phyloP scores from a whole-genome alignment of 257 asterid species.

The Gentiana straminea region DNA sequence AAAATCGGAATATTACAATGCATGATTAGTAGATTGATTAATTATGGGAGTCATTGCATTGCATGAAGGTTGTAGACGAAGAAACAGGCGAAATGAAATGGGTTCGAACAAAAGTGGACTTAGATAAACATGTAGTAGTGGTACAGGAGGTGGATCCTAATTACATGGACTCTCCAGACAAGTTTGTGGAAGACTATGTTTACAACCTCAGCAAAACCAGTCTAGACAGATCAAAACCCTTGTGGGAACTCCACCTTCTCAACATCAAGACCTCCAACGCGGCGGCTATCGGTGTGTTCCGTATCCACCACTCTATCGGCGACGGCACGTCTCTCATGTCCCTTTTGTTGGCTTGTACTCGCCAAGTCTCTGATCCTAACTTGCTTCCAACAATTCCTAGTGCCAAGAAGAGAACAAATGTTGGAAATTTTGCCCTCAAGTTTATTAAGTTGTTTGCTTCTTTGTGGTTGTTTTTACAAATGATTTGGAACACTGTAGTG shows the following conservation, averaged over 20 bases:
- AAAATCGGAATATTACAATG: too few species aligned
- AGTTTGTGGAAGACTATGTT: conserved; percentile 25
- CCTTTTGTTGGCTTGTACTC: conserved; percentile 22
- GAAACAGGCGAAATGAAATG: conserved; percentile 21
- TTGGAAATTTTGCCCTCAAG: background rate
- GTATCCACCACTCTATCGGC: conserved; percentile 31
- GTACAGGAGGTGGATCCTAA: conserved; percentile 9
- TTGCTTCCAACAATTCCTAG: conserved; percentile 14
- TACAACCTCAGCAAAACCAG: conserved; percentile 20
- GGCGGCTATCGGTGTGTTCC: conserved; percentile 15
- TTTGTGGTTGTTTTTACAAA: conserved; percentile 8
- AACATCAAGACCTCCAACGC: conserved; percentile 17
- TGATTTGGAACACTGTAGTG: conserved; percentile 17
- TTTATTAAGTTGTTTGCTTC: background rate
- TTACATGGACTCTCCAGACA: conserved; percentile 11
- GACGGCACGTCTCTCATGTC: conserved; percentile 29
- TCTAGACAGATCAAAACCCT: conserved; percentile 24
- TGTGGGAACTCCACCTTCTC: conserved; percentile 36
- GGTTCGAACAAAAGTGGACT: conserved; percentile 21
- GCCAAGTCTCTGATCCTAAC: conserved; percentile 19
- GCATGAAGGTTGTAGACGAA: conserved; percentile 17
- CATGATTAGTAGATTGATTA: too few species aligned
- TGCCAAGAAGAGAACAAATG: conserved; percentile 2
- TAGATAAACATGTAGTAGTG: conserved; percentile 19
- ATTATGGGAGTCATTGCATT: too few species aligned